Percentiles rank a stretch among this genome's conserved stretches.
phyloP scores from a whole-genome alignment of 2,329 filamentous ascomycete species.

The Hypoxylon sp. region DNA sequence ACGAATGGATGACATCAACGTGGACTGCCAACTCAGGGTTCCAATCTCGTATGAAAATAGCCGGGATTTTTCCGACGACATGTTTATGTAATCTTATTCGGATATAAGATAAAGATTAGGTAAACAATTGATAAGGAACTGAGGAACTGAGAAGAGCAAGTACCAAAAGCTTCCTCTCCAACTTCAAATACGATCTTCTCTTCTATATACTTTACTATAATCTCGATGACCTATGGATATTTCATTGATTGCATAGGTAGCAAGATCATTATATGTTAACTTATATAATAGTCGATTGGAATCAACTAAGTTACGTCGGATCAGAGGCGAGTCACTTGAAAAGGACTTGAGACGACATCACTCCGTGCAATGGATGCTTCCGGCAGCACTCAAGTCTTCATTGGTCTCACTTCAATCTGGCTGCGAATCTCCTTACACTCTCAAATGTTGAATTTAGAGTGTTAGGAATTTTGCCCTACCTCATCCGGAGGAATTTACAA shows the following conservation, averaged over 20 bases:
- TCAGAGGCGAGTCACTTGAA: too few relatives aligned
- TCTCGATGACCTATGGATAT: too few relatives aligned
- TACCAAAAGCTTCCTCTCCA: too few relatives aligned
- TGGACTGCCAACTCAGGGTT: constrained; percentile 25
- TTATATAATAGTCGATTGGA: too few relatives aligned
- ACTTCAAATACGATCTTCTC: too few relatives aligned
- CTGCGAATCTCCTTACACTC: not conserved
- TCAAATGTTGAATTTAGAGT: constrained; percentile 13
- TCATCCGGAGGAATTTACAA: constrained; percentile 5
- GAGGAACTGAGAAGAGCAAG: not conserved
- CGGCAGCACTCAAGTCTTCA: not conserved
- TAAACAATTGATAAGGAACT: not conserved
- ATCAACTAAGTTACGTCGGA: too few relatives aligned
- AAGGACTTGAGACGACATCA: not conserved
- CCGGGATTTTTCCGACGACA: constrained; percentile 2
- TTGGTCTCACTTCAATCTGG: not conserved
- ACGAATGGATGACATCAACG: constrained; percentile 45
- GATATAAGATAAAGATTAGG: not conserved
- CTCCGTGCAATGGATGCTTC: not conserved
- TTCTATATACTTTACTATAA: too few relatives aligned
- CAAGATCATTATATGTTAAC: too few relatives aligned
- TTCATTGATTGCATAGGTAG: too few relatives aligned
- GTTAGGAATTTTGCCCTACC: not conserved
- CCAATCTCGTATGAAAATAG: constrained; percentile 3
- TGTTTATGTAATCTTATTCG: not conserved